These are phyloP conservation scores for Clathrospora elynae DNA, from an alignment of 2,329 filamentous ascomycete species.

Conservation along the genomic window DNA sequence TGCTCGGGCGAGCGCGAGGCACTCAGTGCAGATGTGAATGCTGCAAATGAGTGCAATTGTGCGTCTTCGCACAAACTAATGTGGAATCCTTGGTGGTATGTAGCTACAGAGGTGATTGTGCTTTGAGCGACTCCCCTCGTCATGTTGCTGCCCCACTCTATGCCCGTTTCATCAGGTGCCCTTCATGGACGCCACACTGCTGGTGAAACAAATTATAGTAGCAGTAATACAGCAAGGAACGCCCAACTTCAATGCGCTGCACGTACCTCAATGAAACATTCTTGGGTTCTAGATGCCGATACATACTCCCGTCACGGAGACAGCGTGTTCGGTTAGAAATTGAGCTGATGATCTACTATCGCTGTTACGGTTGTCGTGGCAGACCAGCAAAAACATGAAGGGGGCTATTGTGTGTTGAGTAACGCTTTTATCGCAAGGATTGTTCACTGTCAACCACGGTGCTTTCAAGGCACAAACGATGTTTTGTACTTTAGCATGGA, in stretches of 20 bases:
- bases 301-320: background rate
- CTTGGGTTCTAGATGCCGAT: conserved; percentile 2
- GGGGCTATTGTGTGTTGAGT: no score
- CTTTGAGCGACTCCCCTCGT: conserved; percentile 13
- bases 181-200: conserved; percentile 17
- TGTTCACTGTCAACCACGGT: background rate
- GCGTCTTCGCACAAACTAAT: conserved; percentile 1
- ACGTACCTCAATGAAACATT: conserved; percentile 11
- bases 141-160: conserved; percentile 16
- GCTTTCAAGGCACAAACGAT: conserved; percentile 9
- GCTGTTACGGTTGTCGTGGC: conserved; percentile 11
- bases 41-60: conserved; percentile 4
- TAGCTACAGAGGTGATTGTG: conserved; percentile 6
- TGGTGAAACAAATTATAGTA: conserved; percentile 33
- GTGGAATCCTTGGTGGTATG: background rate
- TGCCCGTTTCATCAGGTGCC: conserved; percentile 15
- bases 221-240: conserved; percentile 14
- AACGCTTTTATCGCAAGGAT: no score
- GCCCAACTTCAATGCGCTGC: conserved; percentile 9
- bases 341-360: conserved; percentile 8
- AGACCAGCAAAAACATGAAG: conserved; percentile 1
- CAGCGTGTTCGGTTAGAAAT: background rate
- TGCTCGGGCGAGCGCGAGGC: conserved; percentile 1
- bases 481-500: conserved; percentile 5
- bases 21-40: conserved; percentile 2